These are phyloP conservation scores for Macrophomina phaseolina DNA, from an alignment of 2,329 filamentous ascomycete species.

Conservation along the genomic window DNA sequence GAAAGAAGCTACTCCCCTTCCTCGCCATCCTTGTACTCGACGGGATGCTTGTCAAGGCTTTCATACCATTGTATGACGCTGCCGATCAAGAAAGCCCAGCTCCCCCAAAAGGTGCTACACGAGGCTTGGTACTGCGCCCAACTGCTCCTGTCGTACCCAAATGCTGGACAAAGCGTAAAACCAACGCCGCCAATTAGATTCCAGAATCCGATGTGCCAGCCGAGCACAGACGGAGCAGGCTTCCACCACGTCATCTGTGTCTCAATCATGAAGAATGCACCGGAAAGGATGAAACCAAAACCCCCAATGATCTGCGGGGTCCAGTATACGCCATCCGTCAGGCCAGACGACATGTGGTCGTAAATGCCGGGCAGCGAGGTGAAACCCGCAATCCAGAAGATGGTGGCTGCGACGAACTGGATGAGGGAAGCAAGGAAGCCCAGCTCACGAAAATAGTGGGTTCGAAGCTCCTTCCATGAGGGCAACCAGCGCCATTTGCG, in stretches of 20 bases:
- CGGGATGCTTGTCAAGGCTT: constrained; percentile 41
- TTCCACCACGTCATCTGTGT: constrained; percentile 68
- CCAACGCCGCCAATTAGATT: constrained; percentile 68
- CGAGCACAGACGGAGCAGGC: constrained; percentile 62
- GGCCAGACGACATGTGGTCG: constrained; percentile 54
- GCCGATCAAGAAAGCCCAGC: constrained; percentile 43
- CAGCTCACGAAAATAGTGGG: constrained; percentile 66
- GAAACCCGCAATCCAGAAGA: constrained; percentile 70
- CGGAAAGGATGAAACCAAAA: constrained; percentile 64
- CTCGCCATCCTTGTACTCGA: constrained; percentile 31
- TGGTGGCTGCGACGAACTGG: constrained; percentile 64
- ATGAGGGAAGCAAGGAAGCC: constrained; percentile 66
- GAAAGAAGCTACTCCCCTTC: not conserved
- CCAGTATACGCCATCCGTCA: constrained; percentile 65
- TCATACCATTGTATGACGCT: constrained; percentile 44
- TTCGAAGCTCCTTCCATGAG: constrained; percentile 59
- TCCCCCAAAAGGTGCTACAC: constrained; percentile 43
- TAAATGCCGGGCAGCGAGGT: constrained; percentile 64
- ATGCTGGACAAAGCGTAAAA: constrained; percentile 57
- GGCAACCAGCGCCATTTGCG: constrained; percentile 65
- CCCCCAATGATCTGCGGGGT: constrained; percentile 68
- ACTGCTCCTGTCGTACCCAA: constrained; percentile 39
- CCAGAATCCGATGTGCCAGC: constrained; percentile 72
- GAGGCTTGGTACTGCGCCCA: constrained; percentile 43
- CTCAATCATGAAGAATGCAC: constrained; percentile 68